phyloP scores from a whole-genome alignment of 2,329 filamentous ascomycete genomes.

The Phyllosticta paracitricarpa region DNA sequence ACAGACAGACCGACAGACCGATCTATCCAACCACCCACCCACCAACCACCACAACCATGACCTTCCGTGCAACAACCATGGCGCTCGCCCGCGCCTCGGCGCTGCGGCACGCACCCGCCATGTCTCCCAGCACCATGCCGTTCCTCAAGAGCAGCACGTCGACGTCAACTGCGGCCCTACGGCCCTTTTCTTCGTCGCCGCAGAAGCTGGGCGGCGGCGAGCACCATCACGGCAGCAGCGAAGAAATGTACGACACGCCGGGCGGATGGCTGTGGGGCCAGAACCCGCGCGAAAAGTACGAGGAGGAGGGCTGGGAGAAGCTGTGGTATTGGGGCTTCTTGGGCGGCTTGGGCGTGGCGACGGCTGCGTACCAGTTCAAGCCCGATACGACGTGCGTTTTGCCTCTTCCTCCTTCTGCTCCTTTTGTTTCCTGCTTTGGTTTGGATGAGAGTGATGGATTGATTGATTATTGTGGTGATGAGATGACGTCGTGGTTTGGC shows the following conservation, averaged over 20 bases:
- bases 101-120: not conserved
- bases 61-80: not conserved
- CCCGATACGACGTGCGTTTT: conserved; percentile 90
- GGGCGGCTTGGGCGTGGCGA: conserved; percentile 62
- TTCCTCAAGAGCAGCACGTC: not conserved
- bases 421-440: no score
- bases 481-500: not conserved
- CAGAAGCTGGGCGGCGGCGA: conserved; percentile 13
- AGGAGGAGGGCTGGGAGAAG: conserved; percentile 94
- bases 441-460: no score
- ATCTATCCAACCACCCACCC: not conserved
- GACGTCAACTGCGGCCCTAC: not conserved
- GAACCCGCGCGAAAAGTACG: conserved; percentile 88
- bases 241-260: conserved; percentile 78
- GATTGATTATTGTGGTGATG: not conserved
- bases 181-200: not conserved
- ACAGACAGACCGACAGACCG: no score
- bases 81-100: not conserved
- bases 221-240: conserved; percentile 35
- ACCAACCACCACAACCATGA: not conserved
- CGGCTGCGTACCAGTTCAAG: conserved; percentile 86
- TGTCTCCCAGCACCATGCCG: not conserved
- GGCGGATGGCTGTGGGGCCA: conserved; percentile 88
- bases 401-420: not conserved
- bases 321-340: conserved; percentile 78